These are phyloP conservation scores for Punica granatum DNA, from an alignment of 345 rosid genomes.

Conservation along the genomic window DNA sequence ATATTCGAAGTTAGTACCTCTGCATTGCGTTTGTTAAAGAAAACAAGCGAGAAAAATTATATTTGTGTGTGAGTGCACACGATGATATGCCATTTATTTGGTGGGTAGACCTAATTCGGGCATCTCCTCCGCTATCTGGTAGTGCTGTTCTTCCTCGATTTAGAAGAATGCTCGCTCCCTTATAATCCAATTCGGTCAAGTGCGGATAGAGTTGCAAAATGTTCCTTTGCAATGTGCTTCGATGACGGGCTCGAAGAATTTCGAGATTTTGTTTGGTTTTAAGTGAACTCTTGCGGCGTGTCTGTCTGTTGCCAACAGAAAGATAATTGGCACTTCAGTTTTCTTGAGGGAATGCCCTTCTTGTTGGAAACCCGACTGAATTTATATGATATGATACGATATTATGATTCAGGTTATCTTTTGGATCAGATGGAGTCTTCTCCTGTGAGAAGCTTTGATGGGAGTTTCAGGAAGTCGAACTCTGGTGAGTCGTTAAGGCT, in stretches of 20 bases:
- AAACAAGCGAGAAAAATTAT: background rate
- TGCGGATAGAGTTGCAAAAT: background rate
- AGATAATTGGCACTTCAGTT: background rate
- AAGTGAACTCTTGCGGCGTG: background rate
- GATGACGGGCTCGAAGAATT: background rate
- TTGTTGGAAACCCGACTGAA: background rate
- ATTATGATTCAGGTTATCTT: constrained; percentile 26
- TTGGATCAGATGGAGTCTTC: constrained; percentile 28
- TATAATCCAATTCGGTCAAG: background rate
- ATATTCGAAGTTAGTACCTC: background rate
- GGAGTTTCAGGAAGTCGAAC: constrained; percentile 39
- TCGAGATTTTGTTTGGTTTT: background rate
- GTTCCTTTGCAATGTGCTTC: background rate
- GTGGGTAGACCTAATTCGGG: background rate
- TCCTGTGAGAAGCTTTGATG: constrained; percentile 28
- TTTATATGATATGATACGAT: background rate
- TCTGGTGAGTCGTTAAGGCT: constrained; percentile 24
- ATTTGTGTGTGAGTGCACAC: background rate
- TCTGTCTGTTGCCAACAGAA: background rate
- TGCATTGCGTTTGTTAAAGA: background rate
- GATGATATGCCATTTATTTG: background rate
- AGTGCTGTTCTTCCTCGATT: background rate
- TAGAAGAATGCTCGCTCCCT: background rate
- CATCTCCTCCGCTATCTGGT: background rate
- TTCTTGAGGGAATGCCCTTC: background rate